Conservation (phyloP, 2,329 filamentous ascomycete species). For the Cercospora sp. region DNA sequence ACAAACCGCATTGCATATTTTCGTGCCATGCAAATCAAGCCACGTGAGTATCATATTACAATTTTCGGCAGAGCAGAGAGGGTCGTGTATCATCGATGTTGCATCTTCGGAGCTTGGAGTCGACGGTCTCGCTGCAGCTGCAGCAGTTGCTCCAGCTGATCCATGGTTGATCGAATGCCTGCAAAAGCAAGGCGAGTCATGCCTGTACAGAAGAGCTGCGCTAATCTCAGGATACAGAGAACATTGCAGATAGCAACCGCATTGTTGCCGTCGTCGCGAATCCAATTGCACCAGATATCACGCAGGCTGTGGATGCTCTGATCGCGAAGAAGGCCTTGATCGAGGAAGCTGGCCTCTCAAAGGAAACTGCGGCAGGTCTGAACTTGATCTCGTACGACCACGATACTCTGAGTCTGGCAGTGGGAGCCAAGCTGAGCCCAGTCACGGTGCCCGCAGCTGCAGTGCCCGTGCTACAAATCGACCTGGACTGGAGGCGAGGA, state of each 20-base stretch:
- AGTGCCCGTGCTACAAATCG: slow-evolving; percentile 25
- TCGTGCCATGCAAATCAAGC: slow-evolving; percentile 28
- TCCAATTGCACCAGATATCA: slow-evolving; percentile 29
- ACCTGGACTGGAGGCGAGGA: slow-evolving; percentile 26
- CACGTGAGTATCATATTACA: slow-evolving; percentile 19
- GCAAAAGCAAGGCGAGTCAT: neutral
- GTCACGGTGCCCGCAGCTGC: slow-evolving; percentile 25
- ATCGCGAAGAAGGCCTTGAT: slow-evolving; percentile 29
- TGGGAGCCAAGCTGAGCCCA: slow-evolving; percentile 25
- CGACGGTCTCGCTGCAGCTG: neutral
- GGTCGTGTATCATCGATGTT: neutral
- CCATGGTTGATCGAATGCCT: neutral
- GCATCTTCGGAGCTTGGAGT: neutral
- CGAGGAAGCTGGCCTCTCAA: slow-evolving; percentile 22
- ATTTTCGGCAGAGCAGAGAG: neutral
- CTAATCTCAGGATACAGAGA: slow-evolving; percentile 16
- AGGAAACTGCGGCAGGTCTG: slow-evolving; percentile 26
- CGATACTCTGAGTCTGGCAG: slow-evolving; percentile 27
- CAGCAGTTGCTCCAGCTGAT: neutral
- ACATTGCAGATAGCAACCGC: slow-evolving; percentile 23
- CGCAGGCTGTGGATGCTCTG: slow-evolving; percentile 25
- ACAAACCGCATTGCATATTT: slow-evolving; percentile 30
- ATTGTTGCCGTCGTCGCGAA: slow-evolving; percentile 28
- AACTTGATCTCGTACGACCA: slow-evolving; percentile 29
- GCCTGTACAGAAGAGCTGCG: neutral